Base-by-base conservation (phyloP, 768 basidiomycete genomes). In the Xerocomus potaroensis region DNA sequence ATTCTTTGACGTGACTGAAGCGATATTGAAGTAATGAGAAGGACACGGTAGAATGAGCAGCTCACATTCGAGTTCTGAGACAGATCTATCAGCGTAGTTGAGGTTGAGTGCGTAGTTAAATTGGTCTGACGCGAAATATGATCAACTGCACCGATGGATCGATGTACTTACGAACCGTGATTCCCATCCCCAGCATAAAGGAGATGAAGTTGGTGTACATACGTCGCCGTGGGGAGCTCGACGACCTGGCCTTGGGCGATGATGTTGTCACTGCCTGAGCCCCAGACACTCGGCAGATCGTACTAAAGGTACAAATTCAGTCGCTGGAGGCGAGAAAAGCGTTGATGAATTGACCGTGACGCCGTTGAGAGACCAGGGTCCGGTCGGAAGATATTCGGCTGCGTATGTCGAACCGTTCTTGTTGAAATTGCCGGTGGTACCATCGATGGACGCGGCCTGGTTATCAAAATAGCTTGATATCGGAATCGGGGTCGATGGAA, bases 201-300 rank as follows among this genome's bases (percentile, higher is more conserved):
- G 41, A 77, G 63, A 46, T 78, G 75, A 21, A 80, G 55, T 48
- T 78, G 68, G 48, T 79, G 78, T 1, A 70, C 64, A 48, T 59
- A 67, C 0, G 66, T 68, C n/a, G 63, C 56, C 0, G 58, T 42
- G 8, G 56, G 43, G 16, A 73, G 58, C 6, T 60, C 48, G 11
- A 79, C 41, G 4, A 69, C 57, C 47, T 80, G 78, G 2, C 69
- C 68, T 7, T 69, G 49, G 14, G 74, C 66, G 23, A 78, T 56
- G 21, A 76, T 60, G 45, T 80, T 80, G 50, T 80, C 77, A 15
- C 62, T 33, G 8, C 47, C 55, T 10, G 36, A 31, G n/a, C 73
- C 74, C 74, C 76, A 76, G 1, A 55, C 41, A 8, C 55, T 37
- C 15, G 75, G 75, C 16, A 77, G 58, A 31, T 67, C 65, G 43